Evolutionary conservation across 257 asterid genomes (phyloP).

Genomic region (Solanum medicagineum): DNA sequence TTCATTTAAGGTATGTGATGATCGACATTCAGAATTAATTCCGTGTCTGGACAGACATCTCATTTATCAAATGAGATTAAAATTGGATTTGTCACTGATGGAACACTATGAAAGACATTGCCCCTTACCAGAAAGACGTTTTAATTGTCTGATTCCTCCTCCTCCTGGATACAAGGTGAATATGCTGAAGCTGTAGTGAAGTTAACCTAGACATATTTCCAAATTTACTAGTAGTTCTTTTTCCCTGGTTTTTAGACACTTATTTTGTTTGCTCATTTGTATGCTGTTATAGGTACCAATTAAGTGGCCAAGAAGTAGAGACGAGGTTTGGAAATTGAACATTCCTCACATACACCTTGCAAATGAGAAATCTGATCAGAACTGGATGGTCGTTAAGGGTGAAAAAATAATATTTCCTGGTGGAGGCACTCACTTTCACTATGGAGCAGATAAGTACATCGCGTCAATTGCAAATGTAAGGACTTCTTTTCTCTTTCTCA

Average conservation of each 20-base stretch:
- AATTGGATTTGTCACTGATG: slow-evolving; percentile 89
- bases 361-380: slow-evolving; percentile 90
- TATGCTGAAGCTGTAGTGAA: neutral
- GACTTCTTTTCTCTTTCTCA: slow-evolving; percentile 8
- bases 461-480: slow-evolving; percentile 83
- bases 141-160: slow-evolving; percentile 89
- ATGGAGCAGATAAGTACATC: slow-evolving; percentile 85
- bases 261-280: neutral
- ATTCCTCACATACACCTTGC: slow-evolving; percentile 97
- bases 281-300: slow-evolving; percentile 47
- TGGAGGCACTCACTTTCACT: slow-evolving; percentile 94
- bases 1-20: slow-evolving; percentile 71
- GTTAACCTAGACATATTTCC: neutral
- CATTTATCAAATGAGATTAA: slow-evolving; percentile 80
- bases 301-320: slow-evolving; percentile 96
- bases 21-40: slow-evolving; percentile 89
- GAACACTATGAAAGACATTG: slow-evolving; percentile 99
- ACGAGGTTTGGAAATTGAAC: slow-evolving; percentile 87
- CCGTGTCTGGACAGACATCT: slow-evolving; percentile 96
- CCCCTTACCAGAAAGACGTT: slow-evolving; percentile 83
- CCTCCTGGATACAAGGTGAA: slow-evolving; percentile 90
- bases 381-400: slow-evolving; percentile 95
- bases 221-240: neutral
- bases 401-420: slow-evolving; percentile 79
- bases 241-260: neutral